Evolutionary conservation across 495 filamentous ascomycete genomes (phyloP).

Genomic region (Rhizodiscina lignyota): DNA sequence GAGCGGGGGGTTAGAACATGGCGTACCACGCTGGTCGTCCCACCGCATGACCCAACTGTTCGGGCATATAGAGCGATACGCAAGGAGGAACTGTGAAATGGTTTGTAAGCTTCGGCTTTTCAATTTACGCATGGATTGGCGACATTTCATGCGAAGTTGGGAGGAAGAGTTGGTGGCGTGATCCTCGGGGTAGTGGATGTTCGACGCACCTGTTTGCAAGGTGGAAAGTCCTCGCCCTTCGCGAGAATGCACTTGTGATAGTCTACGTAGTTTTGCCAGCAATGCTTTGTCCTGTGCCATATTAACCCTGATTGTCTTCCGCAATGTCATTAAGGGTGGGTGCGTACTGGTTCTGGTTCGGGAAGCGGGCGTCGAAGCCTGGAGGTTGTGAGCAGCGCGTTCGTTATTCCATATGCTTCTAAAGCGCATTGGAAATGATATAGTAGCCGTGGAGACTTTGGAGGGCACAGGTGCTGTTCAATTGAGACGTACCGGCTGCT

Average conservation of each 20-base stretch:
- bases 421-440: neutral
- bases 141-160: neutral
- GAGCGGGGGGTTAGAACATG: neutral
- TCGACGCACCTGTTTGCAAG: constrained; percentile 74
- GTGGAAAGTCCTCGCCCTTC: constrained; percentile 97
- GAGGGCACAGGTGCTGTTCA: no score
- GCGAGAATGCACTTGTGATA: constrained; percentile 98
- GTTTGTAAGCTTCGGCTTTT: neutral
- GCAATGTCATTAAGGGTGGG: constrained; percentile 12
- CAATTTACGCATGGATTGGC: neutral
- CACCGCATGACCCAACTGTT: constrained; percentile 87
- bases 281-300: constrained; percentile 50
- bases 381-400: constrained; percentile 3
- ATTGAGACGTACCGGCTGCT: constrained; percentile 20
- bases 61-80: constrained; percentile 93
- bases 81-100: constrained; percentile 66
- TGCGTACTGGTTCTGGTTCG: constrained; percentile 81
- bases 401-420: constrained; percentile 1
- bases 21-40: constrained; percentile 92
- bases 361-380: constrained; percentile 99
- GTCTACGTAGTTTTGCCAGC: constrained; percentile 99
- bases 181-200: neutral
- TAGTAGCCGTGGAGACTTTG: no score
- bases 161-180: neutral
- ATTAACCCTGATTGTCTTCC: constrained; percentile 1